Conservation (phyloP, 2,329 filamentous ascomycete species). For the Neospermospora avenae region DNA sequence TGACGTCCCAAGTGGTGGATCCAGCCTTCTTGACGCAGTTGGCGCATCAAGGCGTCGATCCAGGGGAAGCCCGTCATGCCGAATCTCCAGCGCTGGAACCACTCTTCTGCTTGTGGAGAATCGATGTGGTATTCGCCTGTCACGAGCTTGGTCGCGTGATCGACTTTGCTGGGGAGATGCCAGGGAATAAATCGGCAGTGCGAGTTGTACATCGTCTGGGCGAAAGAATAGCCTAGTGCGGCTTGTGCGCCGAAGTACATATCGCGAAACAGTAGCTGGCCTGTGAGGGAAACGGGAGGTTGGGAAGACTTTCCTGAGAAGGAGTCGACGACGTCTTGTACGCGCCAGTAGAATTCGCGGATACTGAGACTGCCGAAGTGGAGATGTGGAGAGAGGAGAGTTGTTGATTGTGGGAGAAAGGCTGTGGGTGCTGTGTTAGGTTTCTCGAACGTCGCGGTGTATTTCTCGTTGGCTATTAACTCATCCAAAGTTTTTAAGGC, state of each 20-base stretch:
- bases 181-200: constrained; percentile 74
- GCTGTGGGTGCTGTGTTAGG: constrained; percentile 71
- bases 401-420: constrained; percentile 70
- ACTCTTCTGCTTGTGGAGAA: constrained; percentile 56
- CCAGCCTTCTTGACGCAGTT: constrained; percentile 70
- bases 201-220: constrained; percentile 62
- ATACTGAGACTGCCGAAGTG: constrained; percentile 73
- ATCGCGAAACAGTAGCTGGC: constrained; percentile 73
- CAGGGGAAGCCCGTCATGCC: constrained; percentile 74
- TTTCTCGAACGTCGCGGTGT: constrained; percentile 72
- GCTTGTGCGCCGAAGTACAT: constrained; percentile 83
- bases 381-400: constrained; percentile 67
- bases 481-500: constrained; percentile 56
- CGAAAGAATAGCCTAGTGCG: constrained; percentile 59
- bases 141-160: constrained; percentile 42
- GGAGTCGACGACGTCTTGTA: constrained; percentile 56
- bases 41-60: constrained; percentile 79
- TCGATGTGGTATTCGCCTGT: constrained; percentile 64
- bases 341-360: constrained; percentile 70
- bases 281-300: constrained; percentile 66
- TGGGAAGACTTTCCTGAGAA: constrained; percentile 49
- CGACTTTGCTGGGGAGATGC: constrained; percentile 63
- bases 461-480: constrained; percentile 60
- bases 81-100: constrained; percentile 66
- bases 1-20: constrained; percentile 77